Evolutionary conservation across 2,329 filamentous ascomycete genomes (phyloP).

Genomic region (Botrytis byssoidea): DNA sequence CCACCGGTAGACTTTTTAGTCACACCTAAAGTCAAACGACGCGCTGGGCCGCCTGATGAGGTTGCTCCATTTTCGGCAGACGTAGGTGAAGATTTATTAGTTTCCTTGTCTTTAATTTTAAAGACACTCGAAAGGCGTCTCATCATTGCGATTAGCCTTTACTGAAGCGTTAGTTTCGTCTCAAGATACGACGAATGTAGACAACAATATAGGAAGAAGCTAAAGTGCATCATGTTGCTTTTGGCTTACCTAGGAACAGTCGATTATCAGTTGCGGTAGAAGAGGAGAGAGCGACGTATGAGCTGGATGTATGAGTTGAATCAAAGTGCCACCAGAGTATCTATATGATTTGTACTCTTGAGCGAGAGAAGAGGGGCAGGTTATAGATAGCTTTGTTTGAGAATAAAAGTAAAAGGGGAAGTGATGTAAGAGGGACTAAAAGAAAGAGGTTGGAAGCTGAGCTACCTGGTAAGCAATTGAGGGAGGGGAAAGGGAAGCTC

Average conservation of each 20-base stretch:
- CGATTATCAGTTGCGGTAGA: neutral
- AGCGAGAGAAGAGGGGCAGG: neutral
- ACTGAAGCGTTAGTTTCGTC: neutral
- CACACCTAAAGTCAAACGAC: slow-evolving; percentile 10
- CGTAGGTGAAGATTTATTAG: neutral
- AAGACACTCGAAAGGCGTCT: slow-evolving; percentile 23
- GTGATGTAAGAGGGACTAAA: neutral
- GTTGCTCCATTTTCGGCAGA: slow-evolving; percentile 7
- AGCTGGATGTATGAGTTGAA: neutral
- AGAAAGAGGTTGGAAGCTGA: neutral
- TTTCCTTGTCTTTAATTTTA: slow-evolving; percentile 23
- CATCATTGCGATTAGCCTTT: slow-evolving; percentile 16
- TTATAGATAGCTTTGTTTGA: neutral
- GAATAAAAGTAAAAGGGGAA: neutral
- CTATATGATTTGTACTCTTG: slow-evolving; percentile 1
- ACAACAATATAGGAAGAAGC: neutral
- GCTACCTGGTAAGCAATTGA: neutral
- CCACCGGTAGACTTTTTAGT: slow-evolving; percentile 11
- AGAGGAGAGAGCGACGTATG: neutral
- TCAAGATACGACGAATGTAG: neutral
- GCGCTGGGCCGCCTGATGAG: neutral
- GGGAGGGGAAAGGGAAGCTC: neutral
- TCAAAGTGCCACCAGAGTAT: neutral
- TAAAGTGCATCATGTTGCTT: neutral
- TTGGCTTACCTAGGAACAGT: neutral